A percentile compares a stretch with the other conserved stretches of the same genome.
Conservation (phyloP, 2,329 filamentous ascomycete species). For the Akanthomyces dipterigenus region DNA sequence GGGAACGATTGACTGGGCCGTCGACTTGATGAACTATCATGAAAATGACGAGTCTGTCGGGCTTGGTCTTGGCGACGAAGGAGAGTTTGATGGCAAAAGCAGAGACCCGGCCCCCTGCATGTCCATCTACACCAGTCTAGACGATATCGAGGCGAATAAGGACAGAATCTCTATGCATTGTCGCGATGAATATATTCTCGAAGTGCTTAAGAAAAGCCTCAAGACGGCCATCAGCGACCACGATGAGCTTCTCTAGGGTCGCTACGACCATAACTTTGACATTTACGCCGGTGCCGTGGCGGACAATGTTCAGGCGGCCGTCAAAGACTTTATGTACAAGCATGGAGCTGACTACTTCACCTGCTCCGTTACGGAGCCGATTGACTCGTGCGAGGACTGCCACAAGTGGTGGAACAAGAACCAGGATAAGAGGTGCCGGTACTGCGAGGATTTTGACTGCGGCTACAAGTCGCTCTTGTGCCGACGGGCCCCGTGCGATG, state of each 20-base stretch:
- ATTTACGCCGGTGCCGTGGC: background rate
- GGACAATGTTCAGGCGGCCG: background rate
- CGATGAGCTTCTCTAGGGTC: background rate
- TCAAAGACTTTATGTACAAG: background rate
- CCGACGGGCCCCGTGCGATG: background rate
- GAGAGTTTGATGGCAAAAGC: background rate
- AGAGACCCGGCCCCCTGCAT: background rate
- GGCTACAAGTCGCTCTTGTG: background rate
- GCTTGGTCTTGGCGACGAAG: background rate
- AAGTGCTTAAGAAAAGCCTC: background rate
- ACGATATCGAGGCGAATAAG: background rate
- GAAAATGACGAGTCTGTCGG: background rate
- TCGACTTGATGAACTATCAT: slow-evolving; percentile 12
- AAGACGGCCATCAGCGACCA: background rate
- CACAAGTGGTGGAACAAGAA: background rate
- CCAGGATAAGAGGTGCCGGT: background rate
- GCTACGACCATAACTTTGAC: background rate
- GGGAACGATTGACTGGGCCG: slow-evolving; percentile 18
- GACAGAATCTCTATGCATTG: background rate
- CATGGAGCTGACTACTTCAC: background rate
- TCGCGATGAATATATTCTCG: background rate
- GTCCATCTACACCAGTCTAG: background rate
- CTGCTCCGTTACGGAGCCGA: background rate
- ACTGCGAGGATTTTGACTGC: background rate
- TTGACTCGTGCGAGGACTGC: background rate